Evolutionary conservation across 2,329 filamentous ascomycete species (phyloP).

Genomic region (Polytolypa hystricis): DNA sequence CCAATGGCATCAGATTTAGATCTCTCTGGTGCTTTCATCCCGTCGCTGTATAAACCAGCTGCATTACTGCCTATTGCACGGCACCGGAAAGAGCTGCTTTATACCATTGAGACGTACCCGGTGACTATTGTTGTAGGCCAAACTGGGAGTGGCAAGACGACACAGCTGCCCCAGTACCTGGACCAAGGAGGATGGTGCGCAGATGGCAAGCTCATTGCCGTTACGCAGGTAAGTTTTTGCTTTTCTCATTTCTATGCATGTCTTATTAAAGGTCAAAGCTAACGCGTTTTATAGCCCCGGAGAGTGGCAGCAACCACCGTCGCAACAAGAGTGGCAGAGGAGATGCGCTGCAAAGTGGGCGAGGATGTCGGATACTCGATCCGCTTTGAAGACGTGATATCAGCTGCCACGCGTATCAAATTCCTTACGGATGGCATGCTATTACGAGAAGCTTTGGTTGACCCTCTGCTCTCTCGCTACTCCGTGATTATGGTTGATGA

Average conservation of each 20-base stretch:
- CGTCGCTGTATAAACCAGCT: conserved; percentile 74
- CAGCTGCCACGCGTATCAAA: conserved; percentile 74
- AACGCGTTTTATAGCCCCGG: conserved; percentile 55
- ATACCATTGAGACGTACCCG: conserved; percentile 71
- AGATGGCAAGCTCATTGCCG: conserved; percentile 69
- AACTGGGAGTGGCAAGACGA: conserved; percentile 91
- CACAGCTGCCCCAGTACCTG: conserved; percentile 86
- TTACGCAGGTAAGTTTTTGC: conserved; percentile 66
- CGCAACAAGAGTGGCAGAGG: conserved; percentile 77
- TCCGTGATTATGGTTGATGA: conserved; percentile 97
- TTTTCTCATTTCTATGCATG: background rate
- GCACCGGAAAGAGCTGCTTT: conserved; percentile 68
- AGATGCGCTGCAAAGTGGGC: conserved; percentile 73
- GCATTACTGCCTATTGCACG: conserved; percentile 77
- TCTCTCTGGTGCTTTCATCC: conserved; percentile 48
- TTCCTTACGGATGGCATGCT: conserved; percentile 91
- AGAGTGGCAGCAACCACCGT: conserved; percentile 86
- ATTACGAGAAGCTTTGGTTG: conserved; percentile 81
- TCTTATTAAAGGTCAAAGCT: no score
- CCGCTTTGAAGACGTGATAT: conserved; percentile 82
- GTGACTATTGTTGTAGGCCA: conserved; percentile 87
- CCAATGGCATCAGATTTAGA: conserved; percentile 35
- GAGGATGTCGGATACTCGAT: conserved; percentile 92
- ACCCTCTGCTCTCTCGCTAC: conserved; percentile 81
- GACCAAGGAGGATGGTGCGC: conserved; percentile 81